These are phyloP conservation scores for Cnidoscolus chayamansa DNA, from an alignment of 441 rosid species.

Conservation along the genomic window DNA sequence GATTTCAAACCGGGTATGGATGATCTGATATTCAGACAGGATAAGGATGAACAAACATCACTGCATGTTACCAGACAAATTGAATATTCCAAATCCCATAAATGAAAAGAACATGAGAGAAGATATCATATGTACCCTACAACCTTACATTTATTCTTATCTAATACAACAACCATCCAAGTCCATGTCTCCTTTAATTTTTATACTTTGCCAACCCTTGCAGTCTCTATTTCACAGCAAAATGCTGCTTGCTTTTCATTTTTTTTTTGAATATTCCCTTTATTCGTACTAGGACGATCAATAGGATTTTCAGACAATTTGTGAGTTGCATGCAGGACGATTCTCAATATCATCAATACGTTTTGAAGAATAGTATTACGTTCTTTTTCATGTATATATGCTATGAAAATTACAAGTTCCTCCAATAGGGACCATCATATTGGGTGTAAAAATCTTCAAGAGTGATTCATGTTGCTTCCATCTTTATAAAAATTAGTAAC, in stretches of 20 bases:
- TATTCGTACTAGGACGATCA: conserved; percentile 23
- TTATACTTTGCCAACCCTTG: conserved; percentile 13
- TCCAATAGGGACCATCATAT: no score
- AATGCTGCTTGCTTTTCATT: conserved; percentile 33
- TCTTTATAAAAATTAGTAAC: no score
- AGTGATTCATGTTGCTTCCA: no score
- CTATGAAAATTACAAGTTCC: not conserved
- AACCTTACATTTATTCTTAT: conserved; percentile 19
- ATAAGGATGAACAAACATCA: conserved; percentile 29
- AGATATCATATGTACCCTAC: not conserved
- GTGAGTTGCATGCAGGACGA: no score
- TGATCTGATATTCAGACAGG: conserved; percentile 9
- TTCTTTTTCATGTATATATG: no score
- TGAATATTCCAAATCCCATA: conserved; percentile 28
- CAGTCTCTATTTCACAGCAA: conserved; percentile 20
- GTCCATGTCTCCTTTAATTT: conserved; percentile 30
- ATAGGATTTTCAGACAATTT: conserved; percentile 12
- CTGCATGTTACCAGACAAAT: conserved; percentile 30
- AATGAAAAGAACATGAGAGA: not conserved
- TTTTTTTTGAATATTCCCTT: conserved; percentile 36
- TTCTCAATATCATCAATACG: no score
- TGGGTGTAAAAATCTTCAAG: no score
- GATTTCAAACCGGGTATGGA: no score
- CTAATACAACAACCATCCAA: conserved; percentile 6
- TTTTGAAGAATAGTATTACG: no score